Conservation (phyloP, 1,284 basidiomycete genomes). For the Trichosporon faecale region DNA sequence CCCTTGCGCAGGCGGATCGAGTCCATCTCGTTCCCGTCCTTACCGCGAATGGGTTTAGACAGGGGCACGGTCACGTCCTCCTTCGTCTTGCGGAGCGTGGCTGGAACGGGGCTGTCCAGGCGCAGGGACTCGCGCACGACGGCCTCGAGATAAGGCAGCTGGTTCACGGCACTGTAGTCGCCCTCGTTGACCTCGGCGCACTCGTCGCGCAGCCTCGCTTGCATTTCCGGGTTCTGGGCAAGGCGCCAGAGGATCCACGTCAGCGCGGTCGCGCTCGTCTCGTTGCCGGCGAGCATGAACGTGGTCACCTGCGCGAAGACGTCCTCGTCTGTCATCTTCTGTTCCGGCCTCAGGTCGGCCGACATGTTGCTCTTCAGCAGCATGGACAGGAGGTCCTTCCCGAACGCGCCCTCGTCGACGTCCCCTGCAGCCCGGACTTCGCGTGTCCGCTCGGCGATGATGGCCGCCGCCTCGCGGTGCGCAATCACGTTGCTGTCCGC, state of each 20-base stretch:
- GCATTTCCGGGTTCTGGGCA: slow-evolving; percentile 58
- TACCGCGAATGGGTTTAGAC: slow-evolving; percentile 46
- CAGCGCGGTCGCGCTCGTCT: slow-evolving; percentile 69
- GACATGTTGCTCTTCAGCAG: slow-evolving; percentile 64
- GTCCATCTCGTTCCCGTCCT: slow-evolving; percentile 50
- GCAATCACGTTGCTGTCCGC: slow-evolving; percentile 6
- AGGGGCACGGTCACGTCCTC: slow-evolving; percentile 64
- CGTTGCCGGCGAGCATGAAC: slow-evolving; percentile 65
- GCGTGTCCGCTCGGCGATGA: slow-evolving; percentile 59
- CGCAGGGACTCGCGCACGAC: slow-evolving; percentile 68
- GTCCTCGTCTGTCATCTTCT: slow-evolving; percentile 64
- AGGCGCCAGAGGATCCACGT: slow-evolving; percentile 72
- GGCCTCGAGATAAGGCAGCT: slow-evolving; percentile 60
- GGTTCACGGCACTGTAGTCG: slow-evolving; percentile 52
- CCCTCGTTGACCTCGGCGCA: slow-evolving; percentile 43
- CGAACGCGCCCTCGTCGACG: slow-evolving; percentile 51
- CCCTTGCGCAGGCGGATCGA: slow-evolving; percentile 42
- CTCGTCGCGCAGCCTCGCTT: slow-evolving; percentile 60
- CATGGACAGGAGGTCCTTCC: slow-evolving; percentile 51
- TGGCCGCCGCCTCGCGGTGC: slow-evolving; percentile 35
- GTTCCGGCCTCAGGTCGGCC: slow-evolving; percentile 56
- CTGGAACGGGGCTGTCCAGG: slow-evolving; percentile 63
- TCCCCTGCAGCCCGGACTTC: slow-evolving; percentile 37
- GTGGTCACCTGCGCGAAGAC: slow-evolving; percentile 72
- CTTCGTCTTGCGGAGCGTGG: slow-evolving; percentile 62